Evolutionary conservation across 768 basidiomycete genomes (phyloP).

Genomic region (Phaeolepiota aurea): DNA sequence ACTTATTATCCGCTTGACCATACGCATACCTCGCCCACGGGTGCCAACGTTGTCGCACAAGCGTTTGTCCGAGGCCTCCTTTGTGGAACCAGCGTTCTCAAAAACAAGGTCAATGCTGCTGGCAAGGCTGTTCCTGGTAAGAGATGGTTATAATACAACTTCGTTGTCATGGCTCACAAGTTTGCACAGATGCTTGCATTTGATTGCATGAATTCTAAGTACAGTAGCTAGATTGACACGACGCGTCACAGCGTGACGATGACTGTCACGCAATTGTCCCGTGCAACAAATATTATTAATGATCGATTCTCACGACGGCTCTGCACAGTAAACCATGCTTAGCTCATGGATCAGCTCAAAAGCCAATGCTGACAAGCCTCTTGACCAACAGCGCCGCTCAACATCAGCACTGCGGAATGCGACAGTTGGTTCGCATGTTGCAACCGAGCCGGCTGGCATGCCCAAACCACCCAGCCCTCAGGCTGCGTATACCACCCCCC

Average conservation of each 20-base stretch:
- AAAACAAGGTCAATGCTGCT: constrained; percentile 24
- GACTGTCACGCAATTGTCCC: no score
- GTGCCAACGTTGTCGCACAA: constrained; percentile 37
- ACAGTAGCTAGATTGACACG: neutral
- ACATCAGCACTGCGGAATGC: neutral
- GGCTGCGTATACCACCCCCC: neutral
- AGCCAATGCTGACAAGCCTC: neutral
- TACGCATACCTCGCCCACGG: constrained; percentile 34
- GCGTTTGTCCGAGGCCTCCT: constrained; percentile 38
- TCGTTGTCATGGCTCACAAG: no score
- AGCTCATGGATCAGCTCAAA: constrained; percentile 15
- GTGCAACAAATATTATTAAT: no score
- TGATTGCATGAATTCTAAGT: neutral
- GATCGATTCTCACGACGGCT: no score
- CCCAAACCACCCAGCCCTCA: neutral
- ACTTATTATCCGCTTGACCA: constrained; percentile 38
- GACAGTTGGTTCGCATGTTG: neutral
- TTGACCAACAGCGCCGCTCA: neutral
- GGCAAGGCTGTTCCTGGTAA: constrained; percentile 27
- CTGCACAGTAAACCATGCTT: constrained; percentile 15
- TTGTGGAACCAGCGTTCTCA: constrained; percentile 27
- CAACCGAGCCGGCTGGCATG: neutral
- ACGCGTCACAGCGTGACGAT: no score
- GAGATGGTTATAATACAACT: no score
- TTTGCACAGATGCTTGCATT: constrained; percentile 5